These are phyloP conservation scores for Coemansia sp. DNA, from an alignment of 192 early-diverging fungal species.

Conservation along the genomic window DNA sequence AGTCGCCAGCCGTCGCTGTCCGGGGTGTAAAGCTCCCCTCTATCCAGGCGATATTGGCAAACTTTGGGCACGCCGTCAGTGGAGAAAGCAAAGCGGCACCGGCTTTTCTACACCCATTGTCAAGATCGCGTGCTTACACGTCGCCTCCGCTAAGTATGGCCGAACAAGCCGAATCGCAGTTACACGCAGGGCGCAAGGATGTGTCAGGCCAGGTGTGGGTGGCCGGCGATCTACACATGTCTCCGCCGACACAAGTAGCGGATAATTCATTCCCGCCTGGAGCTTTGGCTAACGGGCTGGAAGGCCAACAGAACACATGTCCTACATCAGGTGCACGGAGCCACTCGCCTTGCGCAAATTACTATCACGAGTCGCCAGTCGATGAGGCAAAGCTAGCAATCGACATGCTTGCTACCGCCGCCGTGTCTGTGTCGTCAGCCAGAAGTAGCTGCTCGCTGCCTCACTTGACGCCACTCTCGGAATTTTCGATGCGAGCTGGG, in stretches of 20 bases:
- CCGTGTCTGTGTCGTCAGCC: slow-evolving; percentile 40
- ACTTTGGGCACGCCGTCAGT: not conserved
- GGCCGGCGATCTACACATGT: not conserved
- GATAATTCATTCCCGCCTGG: not conserved
- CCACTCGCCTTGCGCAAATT: not conserved
- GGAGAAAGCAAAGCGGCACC: not conserved
- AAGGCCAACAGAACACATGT: not conserved
- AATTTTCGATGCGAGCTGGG: slow-evolving; percentile 24
- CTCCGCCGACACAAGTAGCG: not conserved
- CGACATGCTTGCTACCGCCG: slow-evolving; percentile 46
- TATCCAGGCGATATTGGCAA: slow-evolving; percentile 34
- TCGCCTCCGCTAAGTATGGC: slow-evolving; percentile 14
- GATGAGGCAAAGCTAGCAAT: slow-evolving; percentile 45
- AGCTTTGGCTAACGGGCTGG: not conserved
- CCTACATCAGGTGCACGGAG: not conserved
- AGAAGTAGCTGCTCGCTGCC: slow-evolving; percentile 33
- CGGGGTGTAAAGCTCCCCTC: slow-evolving; percentile 28
- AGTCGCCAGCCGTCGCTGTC: not conserved
- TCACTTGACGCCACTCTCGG: slow-evolving; percentile 49
- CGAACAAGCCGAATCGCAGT: not conserved
- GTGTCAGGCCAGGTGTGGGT: not conserved
- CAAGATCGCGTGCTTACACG: slow-evolving; percentile 23
- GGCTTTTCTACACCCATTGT: not conserved
- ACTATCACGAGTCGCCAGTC: slow-evolving; percentile 24
- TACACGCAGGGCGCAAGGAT: not conserved